Percentiles rank a stretch among this genome's conserved stretches.
Conservation (phyloP, 208 protist species). For the Leishmania tarentolae region DNA sequence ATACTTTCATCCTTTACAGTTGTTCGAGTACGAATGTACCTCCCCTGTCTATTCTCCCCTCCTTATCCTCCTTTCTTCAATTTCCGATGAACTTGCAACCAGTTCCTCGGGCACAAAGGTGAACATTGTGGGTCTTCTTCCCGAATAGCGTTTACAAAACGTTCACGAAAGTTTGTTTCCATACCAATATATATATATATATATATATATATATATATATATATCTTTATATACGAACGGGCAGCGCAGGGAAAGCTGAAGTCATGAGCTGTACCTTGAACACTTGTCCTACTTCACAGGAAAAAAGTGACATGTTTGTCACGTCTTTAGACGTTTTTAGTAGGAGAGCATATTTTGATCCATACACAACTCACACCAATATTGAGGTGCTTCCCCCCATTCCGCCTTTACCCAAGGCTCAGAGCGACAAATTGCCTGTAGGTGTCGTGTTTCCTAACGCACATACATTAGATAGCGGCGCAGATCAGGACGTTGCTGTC, state of each 20-base stretch:
- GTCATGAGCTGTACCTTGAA: neutral
- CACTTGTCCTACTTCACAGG: neutral
- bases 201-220: neutral
- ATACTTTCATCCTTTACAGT: neutral
- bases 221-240: neutral
- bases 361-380: neutral
- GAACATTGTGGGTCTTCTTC: neutral
- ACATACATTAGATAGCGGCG: neutral
- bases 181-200: neutral
- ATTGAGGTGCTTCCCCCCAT: neutral
- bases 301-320: slow-evolving; percentile 19
- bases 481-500: neutral
- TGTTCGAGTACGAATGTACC: neutral
- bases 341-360: slow-evolving; percentile 17
- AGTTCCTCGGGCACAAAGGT: neutral
- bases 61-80: neutral
- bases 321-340: slow-evolving; percentile 25
- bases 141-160: neutral
- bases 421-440: neutral
- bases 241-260: neutral
- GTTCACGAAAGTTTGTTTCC: neutral
- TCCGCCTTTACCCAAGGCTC: neutral
- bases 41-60: neutral
- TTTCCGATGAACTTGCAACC: neutral
- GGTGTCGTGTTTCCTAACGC: neutral